Base-by-base conservation (phyloP, 352 stramenopile species). In the Phytophthora foliorum region DNA sequence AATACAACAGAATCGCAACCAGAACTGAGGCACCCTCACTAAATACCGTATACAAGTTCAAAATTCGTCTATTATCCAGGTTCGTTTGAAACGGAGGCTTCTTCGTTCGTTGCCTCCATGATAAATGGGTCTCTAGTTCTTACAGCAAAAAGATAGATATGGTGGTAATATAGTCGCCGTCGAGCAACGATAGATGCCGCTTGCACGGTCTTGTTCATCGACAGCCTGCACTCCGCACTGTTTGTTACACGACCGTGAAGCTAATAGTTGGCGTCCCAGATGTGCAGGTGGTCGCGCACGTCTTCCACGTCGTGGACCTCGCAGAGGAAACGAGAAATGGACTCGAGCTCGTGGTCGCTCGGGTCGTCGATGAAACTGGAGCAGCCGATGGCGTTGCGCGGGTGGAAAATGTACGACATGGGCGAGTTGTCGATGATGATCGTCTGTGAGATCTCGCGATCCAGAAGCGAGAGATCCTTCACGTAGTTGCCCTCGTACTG, bases 341-440 rank as follows among this genome's bases (percentile, higher is more conserved):
- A 93, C 57, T 93, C 79, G n/a, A 98, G 75, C 56, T 98, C 95
- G 41, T 75, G 66, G 67, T 98, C 95, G 32, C 80, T 76, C 61
- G 83, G 74, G 69, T 98, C 89, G 49, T 98, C 91, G 41, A 98
- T 97, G 59, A 97, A 98, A 50, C 78, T 92, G 21, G 86, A 94
- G 67, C 84, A 93, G 19, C 84, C 84, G 55, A 93, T 91, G 19
- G 87, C 84, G 22, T 93, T 94, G 41, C 77, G 79, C 17, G 98
- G 97, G 76, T 99, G 98, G 75, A 99, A 99, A 36, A 99, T 84
- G 75, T 99, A 99, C 6, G 94, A 98, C 77, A 96, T 97, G n/a
- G 98, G 97, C 55, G 95, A 98, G 77, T 99, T 99, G 82, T 99
- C 98, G 61, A 99, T 98, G 74, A 99, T 99, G 67, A 99, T 99